These are phyloP conservation scores for Xylariaceae sp. DNA, from an alignment of 2,329 filamentous ascomycete species.

Conservation along the genomic window DNA sequence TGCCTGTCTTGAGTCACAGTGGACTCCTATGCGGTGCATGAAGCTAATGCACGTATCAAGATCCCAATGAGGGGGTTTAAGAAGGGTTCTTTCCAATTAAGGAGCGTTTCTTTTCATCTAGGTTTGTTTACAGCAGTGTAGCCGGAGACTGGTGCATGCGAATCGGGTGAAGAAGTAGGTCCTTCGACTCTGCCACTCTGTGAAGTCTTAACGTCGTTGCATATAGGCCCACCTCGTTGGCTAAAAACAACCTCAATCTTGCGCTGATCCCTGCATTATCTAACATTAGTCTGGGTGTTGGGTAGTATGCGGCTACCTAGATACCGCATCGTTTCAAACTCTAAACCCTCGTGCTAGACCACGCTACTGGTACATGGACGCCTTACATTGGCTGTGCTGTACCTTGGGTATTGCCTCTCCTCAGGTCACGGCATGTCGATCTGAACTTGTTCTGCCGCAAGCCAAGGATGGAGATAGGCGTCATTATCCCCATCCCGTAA, in stretches of 20 bases:
- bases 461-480: slow-evolving; percentile 13
- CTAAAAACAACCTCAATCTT: slow-evolving; percentile 23
- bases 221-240: slow-evolving; percentile 20
- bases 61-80: neutral
- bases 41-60: neutral
- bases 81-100: neutral
- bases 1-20: neutral
- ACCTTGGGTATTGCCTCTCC: neutral
- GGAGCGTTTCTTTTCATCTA: neutral
- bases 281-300: slow-evolving; percentile 11
- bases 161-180: neutral
- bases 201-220: slow-evolving; percentile 1
- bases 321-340: neutral
- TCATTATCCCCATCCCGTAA: too few species aligned
- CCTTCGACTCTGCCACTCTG: neutral
- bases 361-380: neutral
- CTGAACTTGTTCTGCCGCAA: too few species aligned
- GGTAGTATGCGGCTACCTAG: slow-evolving; percentile 11
- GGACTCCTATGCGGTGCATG: neutral
- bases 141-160: neutral
- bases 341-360: slow-evolving; percentile 8
- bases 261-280: neutral
- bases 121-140: neutral
- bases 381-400: neutral
- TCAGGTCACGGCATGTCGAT: slow-evolving; percentile 16